phyloP scores from a whole-genome alignment of 805 yeast genomes.

The Soucietia sequanensis region DNA sequence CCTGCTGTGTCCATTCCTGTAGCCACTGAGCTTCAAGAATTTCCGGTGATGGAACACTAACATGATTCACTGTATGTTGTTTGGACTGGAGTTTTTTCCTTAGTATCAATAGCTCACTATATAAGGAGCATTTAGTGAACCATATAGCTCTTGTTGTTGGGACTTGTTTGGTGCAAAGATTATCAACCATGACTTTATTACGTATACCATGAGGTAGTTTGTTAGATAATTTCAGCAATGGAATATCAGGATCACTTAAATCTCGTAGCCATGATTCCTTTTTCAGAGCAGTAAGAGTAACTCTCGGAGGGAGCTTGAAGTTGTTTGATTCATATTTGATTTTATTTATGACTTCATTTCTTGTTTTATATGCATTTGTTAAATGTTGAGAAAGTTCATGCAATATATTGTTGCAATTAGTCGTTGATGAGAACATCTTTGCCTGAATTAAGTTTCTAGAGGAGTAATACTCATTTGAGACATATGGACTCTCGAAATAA shows the following conservation, averaged over 20 bases:
- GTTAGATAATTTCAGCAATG: conserved; percentile 65
- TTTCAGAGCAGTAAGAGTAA: conserved; percentile 84
- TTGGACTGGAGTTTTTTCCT: conserved; percentile 29
- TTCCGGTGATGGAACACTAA: conserved; percentile 11
- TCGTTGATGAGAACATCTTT: conserved; percentile 35
- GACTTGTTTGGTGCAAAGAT: conserved; percentile 61
- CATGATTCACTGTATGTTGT: conserved; percentile 5
- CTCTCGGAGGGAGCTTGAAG: conserved; percentile 83
- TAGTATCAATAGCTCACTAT: conserved; percentile 56
- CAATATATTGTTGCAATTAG: conserved; percentile 33
- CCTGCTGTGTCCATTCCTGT: conserved; percentile 88
- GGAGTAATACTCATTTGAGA: conserved; percentile 65
- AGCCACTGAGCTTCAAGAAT: conserved; percentile 61
- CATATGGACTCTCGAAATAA: conserved; percentile 58
- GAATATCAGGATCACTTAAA: conserved; percentile 63
- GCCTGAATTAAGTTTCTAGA: conserved; percentile 62
- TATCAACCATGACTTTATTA: conserved; percentile 70
- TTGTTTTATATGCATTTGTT: conserved; percentile 32
- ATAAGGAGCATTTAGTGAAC: conserved; percentile 85
- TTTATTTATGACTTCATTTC: conserved; percentile 42
- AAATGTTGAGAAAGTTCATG: conserved; percentile 38
- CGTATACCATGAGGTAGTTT: conserved; percentile 90
- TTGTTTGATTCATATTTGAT: conserved; percentile 31
- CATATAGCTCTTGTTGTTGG: conserved; percentile 85
- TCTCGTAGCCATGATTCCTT: conserved; percentile 84